Conservation (phyloP, 768 basidiomycete species). For the Leccinum fibrillosum region DNA sequence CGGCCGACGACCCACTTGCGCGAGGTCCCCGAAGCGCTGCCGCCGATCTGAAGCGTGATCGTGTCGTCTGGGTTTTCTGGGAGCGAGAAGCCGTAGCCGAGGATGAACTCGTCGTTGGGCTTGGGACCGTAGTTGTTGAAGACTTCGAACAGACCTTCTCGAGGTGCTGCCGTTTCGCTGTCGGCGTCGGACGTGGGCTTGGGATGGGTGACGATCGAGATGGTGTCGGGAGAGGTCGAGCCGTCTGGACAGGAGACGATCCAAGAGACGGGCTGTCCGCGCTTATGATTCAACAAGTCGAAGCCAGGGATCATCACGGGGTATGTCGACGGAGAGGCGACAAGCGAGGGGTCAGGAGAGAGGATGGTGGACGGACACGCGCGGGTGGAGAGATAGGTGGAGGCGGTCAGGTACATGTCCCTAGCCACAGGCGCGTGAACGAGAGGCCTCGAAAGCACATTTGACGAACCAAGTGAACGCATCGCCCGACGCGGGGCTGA, state of each 20-base stretch:
- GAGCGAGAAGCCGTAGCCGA: constrained; percentile 90
- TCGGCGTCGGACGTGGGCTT: constrained; percentile 21
- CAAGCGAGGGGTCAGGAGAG: constrained; percentile 50
- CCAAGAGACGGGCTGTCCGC: constrained; percentile 83
- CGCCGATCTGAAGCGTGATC: constrained; percentile 74
- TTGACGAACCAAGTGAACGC: constrained; percentile 66
- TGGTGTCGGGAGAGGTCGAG: constrained; percentile 28
- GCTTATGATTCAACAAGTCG: constrained; percentile 83
- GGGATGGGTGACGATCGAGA: constrained; percentile 57
- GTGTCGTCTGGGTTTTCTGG: constrained; percentile 82
- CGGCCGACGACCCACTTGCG: constrained; percentile 65
- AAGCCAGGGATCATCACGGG: constrained; percentile 86
- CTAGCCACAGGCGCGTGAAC: constrained; percentile 35
- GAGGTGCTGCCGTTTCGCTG: constrained; percentile 19
- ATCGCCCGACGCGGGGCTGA: constrained; percentile 37
- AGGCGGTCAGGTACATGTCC: constrained; percentile 66
- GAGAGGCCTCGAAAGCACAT: constrained; percentile 19
- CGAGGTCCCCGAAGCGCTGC: constrained; percentile 36
- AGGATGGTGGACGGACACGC: constrained; percentile 88
- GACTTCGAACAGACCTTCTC: constrained; percentile 39
- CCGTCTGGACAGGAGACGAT: constrained; percentile 43
- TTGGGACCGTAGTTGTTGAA: constrained; percentile 94
- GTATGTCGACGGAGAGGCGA: constrained; percentile 49
- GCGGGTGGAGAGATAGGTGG: constrained; percentile 81
- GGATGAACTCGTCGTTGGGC: constrained; percentile 83